Conservation (phyloP, 1,284 basidiomycete species). For the Ustilago vetiveriae region DNA sequence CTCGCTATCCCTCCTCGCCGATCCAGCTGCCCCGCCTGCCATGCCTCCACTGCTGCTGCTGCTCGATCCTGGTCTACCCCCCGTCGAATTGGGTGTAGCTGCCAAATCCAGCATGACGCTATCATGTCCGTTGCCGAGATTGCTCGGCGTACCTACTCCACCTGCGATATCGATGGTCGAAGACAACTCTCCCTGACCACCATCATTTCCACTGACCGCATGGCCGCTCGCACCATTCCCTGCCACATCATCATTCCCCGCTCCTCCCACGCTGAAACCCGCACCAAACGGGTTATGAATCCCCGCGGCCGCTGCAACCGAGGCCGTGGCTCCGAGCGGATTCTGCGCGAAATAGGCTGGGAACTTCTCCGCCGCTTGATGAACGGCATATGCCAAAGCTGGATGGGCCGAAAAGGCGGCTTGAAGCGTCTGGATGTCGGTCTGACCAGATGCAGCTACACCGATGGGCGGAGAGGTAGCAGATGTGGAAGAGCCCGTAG, state of each 20-base stretch:
- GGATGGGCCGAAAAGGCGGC: slow-evolving; percentile 44
- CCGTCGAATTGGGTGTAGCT: background rate
- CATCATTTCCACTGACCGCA: too few species aligned
- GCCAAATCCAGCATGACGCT: slow-evolving; percentile 22
- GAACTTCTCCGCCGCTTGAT: slow-evolving; percentile 46
- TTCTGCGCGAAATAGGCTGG: slow-evolving; percentile 45
- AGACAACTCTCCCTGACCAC: background rate
- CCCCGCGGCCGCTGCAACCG: slow-evolving; percentile 37
- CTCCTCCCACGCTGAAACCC: too few species aligned
- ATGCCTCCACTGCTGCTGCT: too few species aligned
- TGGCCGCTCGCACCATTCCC: too few species aligned
- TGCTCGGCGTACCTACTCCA: slow-evolving; percentile 26
- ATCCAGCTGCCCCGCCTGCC: background rate
- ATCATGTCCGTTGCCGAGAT: slow-evolving; percentile 14
- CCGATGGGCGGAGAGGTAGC: slow-evolving; percentile 25
- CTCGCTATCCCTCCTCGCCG: background rate
- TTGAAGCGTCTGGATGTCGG: slow-evolving; percentile 33
- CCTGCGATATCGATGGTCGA: slow-evolving; percentile 9
- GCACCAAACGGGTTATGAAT: slow-evolving; percentile 28
- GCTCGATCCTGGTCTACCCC: background rate
- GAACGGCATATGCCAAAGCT: slow-evolving; percentile 39
- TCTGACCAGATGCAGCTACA: background rate
- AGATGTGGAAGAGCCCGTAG: slow-evolving; percentile 11
- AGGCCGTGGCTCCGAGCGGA: slow-evolving; percentile 38
- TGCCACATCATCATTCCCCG: too few species aligned